Conservation (phyloP, 164 flowering plant genomes). For the Umbilicus rupestris region DNA sequence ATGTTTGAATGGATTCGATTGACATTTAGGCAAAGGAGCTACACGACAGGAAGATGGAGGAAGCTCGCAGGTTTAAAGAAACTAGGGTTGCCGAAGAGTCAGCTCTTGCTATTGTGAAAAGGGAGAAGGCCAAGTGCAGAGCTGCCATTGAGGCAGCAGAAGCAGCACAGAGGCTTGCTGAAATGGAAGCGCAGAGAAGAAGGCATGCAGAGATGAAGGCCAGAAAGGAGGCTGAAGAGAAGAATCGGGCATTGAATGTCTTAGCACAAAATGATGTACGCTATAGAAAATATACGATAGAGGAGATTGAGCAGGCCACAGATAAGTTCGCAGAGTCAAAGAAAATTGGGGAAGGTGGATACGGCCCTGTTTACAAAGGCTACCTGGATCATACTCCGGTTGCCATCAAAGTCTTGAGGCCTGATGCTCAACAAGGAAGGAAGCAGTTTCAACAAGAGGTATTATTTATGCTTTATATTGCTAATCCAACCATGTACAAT, state of each 20-base stretch:
- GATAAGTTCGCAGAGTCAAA: conserved; percentile 6
- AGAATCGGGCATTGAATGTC: conserved; percentile 1
- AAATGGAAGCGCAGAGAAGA: conserved; percentile 10
- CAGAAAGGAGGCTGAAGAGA: conserved; percentile 9
- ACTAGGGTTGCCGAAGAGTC: conserved; percentile 3
- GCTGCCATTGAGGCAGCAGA: conserved; percentile 12
- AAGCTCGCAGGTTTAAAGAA: conserved; percentile 1
- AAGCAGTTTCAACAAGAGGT: conserved; percentile 10
- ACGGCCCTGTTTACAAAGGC: conserved; percentile 10
- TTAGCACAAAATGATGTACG: conserved; percentile 10
- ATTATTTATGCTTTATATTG: not conserved
- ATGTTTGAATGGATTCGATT: not conserved
- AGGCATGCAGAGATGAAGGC: conserved; percentile 7
- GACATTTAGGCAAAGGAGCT: conserved; percentile 8
- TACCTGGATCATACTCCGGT: conserved; percentile 12
- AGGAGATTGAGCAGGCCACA: conserved; percentile 8
- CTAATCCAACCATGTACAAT: too few species aligned
- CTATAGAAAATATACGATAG: conserved; percentile 9
- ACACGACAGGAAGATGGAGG: conserved; percentile 9
- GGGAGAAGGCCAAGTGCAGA: conserved; percentile 8
- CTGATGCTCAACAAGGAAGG: conserved; percentile 11
- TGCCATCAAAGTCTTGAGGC: conserved; percentile 9
- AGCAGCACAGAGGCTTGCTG: conserved; percentile 10
- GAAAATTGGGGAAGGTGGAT: conserved; percentile 11
- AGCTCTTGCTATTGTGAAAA: conserved; percentile 10